phyloP scores from a whole-genome alignment of 2,329 filamentous ascomycete genomes.

The Fusarium poae region DNA sequence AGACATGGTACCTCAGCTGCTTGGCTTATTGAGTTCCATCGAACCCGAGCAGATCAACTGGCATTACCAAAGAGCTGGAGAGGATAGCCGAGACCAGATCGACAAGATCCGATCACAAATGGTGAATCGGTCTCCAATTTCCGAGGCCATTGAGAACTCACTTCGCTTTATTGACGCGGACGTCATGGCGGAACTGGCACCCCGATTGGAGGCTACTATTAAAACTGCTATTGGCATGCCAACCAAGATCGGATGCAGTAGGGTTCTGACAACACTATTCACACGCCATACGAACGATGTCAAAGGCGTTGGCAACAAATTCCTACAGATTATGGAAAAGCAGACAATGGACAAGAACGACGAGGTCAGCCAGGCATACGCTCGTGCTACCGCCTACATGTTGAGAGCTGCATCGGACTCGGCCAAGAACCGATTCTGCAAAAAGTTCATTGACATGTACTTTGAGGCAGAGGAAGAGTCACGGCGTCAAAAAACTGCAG shows the following conservation, averaged over 20 bases:
- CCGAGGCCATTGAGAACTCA: slow-evolving; percentile 90
- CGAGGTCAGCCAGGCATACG: slow-evolving; percentile 91
- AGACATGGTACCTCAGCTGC: slow-evolving; percentile 81
- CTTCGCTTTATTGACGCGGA: slow-evolving; percentile 84
- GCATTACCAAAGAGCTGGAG: slow-evolving; percentile 88
- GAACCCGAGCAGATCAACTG: slow-evolving; percentile 94
- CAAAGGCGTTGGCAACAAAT: slow-evolving; percentile 78
- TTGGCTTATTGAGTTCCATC: slow-evolving; percentile 86
- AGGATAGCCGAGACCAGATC: slow-evolving; percentile 88
- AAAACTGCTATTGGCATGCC: slow-evolving; percentile 90
- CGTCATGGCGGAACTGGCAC: slow-evolving; percentile 81
- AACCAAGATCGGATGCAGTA: slow-evolving; percentile 91
- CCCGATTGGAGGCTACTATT: slow-evolving; percentile 80
- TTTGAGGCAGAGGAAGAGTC: slow-evolving; percentile 83
- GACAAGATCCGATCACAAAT: slow-evolving; percentile 86
- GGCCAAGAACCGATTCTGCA: slow-evolving; percentile 64
- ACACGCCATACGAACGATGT: slow-evolving; percentile 83
- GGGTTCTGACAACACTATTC: slow-evolving; percentile 85
- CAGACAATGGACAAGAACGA: slow-evolving; percentile 92
- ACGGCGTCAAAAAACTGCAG: slow-evolving; percentile 80
- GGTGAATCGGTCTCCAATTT: slow-evolving; percentile 88
- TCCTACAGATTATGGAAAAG: slow-evolving; percentile 83
- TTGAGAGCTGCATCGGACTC: slow-evolving; percentile 69
- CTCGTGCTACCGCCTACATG: slow-evolving; percentile 86
- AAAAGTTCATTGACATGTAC: slow-evolving; percentile 76